A percentile compares a stretch with the other conserved stretches of the same genome.
phyloP scores from a whole-genome alignment of 2,329 filamentous ascomycete genomes.

The Parastagonospora avenae region DNA sequence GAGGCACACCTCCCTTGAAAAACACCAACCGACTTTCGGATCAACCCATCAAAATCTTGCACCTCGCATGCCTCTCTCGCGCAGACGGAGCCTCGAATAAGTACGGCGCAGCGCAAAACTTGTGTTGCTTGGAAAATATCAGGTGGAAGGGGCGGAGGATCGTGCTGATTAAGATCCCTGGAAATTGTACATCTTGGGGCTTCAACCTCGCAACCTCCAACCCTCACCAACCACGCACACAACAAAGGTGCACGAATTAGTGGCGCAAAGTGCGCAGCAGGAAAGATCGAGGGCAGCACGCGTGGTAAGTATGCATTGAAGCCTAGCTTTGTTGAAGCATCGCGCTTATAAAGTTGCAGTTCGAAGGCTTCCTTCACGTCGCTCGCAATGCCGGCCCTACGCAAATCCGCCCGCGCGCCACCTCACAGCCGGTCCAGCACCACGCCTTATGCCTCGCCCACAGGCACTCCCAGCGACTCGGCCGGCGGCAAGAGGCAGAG shows the following conservation, averaged over 20 bases:
- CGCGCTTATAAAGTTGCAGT: constrained; percentile 41
- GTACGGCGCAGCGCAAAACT: constrained; percentile 9
- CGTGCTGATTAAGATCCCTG: constrained; percentile 11
- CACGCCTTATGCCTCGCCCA: constrained; percentile 42
- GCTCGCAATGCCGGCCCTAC: constrained; percentile 45
- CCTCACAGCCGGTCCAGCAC: constrained; percentile 34
- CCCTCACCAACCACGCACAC: constrained; percentile 31
- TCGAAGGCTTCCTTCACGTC: constrained; percentile 10
- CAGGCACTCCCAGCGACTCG: constrained; percentile 35
- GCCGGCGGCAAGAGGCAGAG: constrained; percentile 44
- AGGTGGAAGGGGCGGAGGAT: constrained; percentile 14
- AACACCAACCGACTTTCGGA: not conserved
- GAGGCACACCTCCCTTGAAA: constrained; percentile 1
- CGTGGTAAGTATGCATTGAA: constrained; percentile 34
- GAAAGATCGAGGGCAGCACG: constrained; percentile 30
- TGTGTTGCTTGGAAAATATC: constrained; percentile 18
- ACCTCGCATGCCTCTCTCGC: not conserved
- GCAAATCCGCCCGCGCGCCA: constrained; percentile 44
- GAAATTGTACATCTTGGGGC: constrained; percentile 14
- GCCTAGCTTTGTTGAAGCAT: constrained; percentile 10
- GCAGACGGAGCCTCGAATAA: not conserved
- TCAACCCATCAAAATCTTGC: not conserved
- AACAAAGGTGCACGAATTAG: constrained; percentile 33
- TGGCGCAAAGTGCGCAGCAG: constrained; percentile 29
- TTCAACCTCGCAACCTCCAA: constrained; percentile 7